Base-by-base conservation (phyloP, 2,329 filamentous ascomycete genomes). In the Helicocarpus griseus region DNA sequence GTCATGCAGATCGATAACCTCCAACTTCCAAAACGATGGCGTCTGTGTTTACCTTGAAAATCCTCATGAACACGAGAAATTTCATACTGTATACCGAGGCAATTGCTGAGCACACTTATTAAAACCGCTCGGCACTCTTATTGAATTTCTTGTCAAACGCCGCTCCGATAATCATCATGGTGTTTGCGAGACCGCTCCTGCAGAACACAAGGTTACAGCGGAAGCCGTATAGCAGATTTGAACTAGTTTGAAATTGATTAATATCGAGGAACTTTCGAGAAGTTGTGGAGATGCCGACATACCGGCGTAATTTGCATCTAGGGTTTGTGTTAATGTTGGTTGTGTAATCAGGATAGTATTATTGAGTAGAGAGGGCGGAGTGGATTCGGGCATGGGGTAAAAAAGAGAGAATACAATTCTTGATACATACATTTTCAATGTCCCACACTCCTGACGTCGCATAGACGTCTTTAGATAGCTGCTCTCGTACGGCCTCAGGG, bases 391-490 rank as follows among this genome's bases (percentile, higher is more conserved):
- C 13, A 38, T 31, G 11, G 17, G 28, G 43, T 24, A 45, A 36
- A 17, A 33, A 22, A 47, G 11, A 24, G 28, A 14, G 36, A 21
- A 14, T 40, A 65, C 64, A 63, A 60, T 11, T 8, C 11, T 65
- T 66, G 53, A 74, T 66, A 61, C 71, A 60, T 56, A 65, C 80
- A 60, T 86, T 86, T 33, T 83, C 78, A 53, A 86, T 64, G 73
- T 95, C 87, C 89, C 89, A 95, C 7, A 94, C 89, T 0, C 83
- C 87, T 40, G 69, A 75, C 54, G 71, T 76, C 8, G 77, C 74
- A 69, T 95, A 95, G 8, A 89, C 73, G 70, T 95, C 89, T 46
- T 79, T 76, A 66, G 78, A 79, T 44, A 95, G 65, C 48, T 78
- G 63, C 59, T 85, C 77, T 38, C 84, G 65, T 2, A 87, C 80